Evolutionary conservation across 129 eudicot species (phyloP).

Genomic region (Ambrosia trifida): DNA sequence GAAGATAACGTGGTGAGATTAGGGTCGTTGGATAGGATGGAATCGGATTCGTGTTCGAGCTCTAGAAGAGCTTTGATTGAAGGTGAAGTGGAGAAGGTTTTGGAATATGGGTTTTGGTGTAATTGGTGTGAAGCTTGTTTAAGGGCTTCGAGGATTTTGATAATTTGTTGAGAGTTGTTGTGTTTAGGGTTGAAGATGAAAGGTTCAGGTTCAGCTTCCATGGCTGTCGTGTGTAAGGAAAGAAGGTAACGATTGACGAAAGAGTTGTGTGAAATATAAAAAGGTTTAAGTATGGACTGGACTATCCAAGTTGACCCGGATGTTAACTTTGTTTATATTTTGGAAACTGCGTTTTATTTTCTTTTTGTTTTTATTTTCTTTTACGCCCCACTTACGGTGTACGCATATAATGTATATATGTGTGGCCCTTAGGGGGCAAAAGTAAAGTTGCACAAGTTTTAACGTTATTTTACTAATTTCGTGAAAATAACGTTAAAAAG

Average conservation of each 20-base stretch:
- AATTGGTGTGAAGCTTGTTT: slow-evolving; percentile 60
- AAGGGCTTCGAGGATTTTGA: slow-evolving; percentile 50
- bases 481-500: too few species aligned
- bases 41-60: slow-evolving; percentile 52
- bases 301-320: slow-evolving; percentile 19
- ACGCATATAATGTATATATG: too few species aligned
- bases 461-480: too few species aligned
- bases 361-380: neutral
- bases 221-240: slow-evolving; percentile 31
- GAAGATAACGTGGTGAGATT: slow-evolving; percentile 44
- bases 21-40: slow-evolving; percentile 62
- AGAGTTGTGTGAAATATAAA: neutral
- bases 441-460: too few species aligned
- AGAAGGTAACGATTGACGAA: slow-evolving; percentile 6
- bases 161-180: slow-evolving; percentile 38
- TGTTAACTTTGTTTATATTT: too few species aligned
- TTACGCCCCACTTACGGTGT: too few species aligned
- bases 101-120: slow-evolving; percentile 40
- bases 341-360: too few species aligned
- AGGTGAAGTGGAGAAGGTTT: slow-evolving; percentile 32
- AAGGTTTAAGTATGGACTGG: neutral
- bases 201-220: slow-evolving; percentile 33
- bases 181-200: slow-evolving; percentile 24
- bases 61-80: slow-evolving; percentile 74
- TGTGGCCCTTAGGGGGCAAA: too few species aligned